Conservation (phyloP, 768 basidiomycete species). For the Pulveroboletus sp. region DNA sequence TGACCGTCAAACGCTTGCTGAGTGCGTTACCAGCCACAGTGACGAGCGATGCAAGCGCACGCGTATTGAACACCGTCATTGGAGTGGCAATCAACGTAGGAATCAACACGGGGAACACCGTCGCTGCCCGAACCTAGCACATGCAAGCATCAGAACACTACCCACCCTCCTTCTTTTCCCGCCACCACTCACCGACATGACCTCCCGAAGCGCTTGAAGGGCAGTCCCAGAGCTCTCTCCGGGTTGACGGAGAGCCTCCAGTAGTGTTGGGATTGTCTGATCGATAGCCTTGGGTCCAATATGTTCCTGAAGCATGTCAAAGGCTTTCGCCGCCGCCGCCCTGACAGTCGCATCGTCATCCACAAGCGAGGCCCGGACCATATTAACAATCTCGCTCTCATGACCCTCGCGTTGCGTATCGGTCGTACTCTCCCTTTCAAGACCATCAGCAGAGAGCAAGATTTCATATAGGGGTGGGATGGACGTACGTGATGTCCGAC, state of each 20-base stretch:
- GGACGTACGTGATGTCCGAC: conserved; percentile 77
- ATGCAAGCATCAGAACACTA: not conserved
- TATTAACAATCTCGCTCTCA: conserved; percentile 81
- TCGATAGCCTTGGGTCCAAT: conserved; percentile 91
- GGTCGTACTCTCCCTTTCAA: conserved; percentile 69
- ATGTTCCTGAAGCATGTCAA: conserved; percentile 90
- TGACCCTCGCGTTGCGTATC: conserved; percentile 82
- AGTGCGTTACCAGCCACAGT: conserved; percentile 91
- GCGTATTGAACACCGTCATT: conserved; percentile 93
- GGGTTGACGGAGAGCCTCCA: conserved; percentile 90
- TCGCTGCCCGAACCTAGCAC: conserved; percentile 79
- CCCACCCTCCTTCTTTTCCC: not conserved
- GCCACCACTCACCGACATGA: conserved; percentile 70
- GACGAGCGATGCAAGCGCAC: conserved; percentile 84
- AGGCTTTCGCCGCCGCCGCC: conserved; percentile 80
- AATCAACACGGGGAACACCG: conserved; percentile 95
- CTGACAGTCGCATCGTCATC: conserved; percentile 85
- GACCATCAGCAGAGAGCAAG: not conserved
- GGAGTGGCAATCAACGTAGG: conserved; percentile 87
- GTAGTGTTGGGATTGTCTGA: conserved; percentile 89
- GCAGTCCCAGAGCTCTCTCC: conserved; percentile 95
- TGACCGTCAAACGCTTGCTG: conserved; percentile 73
- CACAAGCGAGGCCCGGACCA: conserved; percentile 81
- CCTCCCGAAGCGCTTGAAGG: conserved; percentile 86
- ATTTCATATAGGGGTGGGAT: not conserved